These are phyloP conservation scores for Phytophthora multivora DNA, from an alignment of 352 stramenopile species.

Conservation along the genomic window DNA sequence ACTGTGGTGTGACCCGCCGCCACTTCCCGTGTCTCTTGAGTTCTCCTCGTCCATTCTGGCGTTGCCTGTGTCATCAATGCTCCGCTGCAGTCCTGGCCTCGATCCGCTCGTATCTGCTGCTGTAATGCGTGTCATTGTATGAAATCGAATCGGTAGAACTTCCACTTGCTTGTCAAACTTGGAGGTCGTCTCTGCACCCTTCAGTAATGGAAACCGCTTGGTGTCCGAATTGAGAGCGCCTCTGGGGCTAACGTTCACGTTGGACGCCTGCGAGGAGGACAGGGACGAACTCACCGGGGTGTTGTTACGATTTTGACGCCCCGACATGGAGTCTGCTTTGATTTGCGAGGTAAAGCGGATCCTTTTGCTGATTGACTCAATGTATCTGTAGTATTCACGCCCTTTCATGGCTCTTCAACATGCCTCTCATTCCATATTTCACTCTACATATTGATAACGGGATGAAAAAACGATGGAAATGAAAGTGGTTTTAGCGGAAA, in stretches of 20 bases:
- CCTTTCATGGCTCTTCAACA: conserved; percentile 27
- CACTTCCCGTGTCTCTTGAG: neutral
- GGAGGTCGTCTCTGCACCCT: neutral
- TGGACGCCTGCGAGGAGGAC: conserved; percentile 5
- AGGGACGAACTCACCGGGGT: neutral
- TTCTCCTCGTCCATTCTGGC: neutral
- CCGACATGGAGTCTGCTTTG: conserved; percentile 21
- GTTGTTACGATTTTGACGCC: conserved; percentile 1
- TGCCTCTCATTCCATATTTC: neutral
- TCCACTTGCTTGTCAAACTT: conserved; percentile 37
- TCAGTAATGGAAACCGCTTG: conserved; percentile 8
- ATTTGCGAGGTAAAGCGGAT: conserved; percentile 30
- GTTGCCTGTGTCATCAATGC: neutral
- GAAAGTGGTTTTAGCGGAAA: conserved; percentile 7
- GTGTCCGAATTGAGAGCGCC: neutral
- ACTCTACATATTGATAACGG: too few relatives aligned
- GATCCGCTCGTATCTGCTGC: neutral
- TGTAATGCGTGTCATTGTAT: conserved; percentile 25
- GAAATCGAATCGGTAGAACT: conserved; percentile 23
- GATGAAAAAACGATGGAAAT: neutral
- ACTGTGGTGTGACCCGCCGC: neutral
- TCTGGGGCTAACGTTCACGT: neutral
- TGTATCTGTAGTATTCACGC: conserved; percentile 20
- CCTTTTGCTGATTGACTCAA: conserved; percentile 15
- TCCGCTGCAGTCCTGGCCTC: neutral